phyloP scores from a whole-genome alignment of 2,329 filamentous ascomycete genomes.

The Huntiella savannae region DNA sequence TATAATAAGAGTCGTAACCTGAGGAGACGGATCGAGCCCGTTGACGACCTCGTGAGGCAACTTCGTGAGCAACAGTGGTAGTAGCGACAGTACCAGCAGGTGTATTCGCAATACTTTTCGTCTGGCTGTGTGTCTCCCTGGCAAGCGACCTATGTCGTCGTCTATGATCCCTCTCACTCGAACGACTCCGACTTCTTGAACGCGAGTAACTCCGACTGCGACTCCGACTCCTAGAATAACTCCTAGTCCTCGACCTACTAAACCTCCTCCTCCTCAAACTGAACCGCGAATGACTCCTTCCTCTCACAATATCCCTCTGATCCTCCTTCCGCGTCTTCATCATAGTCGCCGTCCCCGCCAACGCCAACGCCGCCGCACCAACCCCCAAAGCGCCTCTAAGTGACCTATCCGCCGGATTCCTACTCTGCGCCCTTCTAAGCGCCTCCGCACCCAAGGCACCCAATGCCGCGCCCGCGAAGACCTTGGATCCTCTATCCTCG shows the following conservation, averaged over 20 bases:
- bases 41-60: slow-evolving; percentile 26
- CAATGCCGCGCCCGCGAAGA: slow-evolving; percentile 40
- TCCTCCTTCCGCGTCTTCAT: slow-evolving; percentile 40
- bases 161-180: not conserved
- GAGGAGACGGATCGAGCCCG: slow-evolving; percentile 13
- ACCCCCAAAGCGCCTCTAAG: slow-evolving; percentile 43
- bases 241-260: not conserved
- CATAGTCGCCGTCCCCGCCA: slow-evolving; percentile 46
- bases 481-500: slow-evolving; percentile 36
- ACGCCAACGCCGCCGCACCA: slow-evolving; percentile 42
- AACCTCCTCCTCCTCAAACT: not conserved
- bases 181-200: not conserved
- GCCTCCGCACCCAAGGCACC: slow-evolving; percentile 44
- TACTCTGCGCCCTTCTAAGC: slow-evolving; percentile 38
- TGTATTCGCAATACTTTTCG: slow-evolving; percentile 34
- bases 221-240: not conserved
- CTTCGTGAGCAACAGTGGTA: slow-evolving; percentile 38
- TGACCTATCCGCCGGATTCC: slow-evolving; percentile 28
- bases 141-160: not conserved
- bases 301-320: slow-evolving; percentile 31
- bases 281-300: slow-evolving; percentile 34
- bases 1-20: not conserved
- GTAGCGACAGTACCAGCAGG: slow-evolving; percentile 37
- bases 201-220: not conserved
- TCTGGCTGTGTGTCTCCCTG: slow-evolving; percentile 25